Evolutionary conservation across 1,139 yeast genomes (phyloP).

Genomic region (Lodderomyces oxycetoniae): DNA sequence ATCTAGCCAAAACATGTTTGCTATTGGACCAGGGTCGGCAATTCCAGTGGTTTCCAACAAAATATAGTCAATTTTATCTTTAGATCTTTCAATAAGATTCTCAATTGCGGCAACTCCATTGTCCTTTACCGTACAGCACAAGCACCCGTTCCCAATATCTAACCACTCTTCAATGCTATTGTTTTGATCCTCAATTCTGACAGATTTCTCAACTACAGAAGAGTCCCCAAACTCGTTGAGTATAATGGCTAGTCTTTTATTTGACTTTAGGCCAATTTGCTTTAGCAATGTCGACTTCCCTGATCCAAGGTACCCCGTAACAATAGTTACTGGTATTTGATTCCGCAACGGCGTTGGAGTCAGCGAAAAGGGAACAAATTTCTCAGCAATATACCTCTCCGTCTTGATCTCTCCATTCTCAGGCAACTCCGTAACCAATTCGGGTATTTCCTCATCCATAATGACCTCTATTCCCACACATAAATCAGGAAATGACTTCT

Average conservation of each 20-base stretch:
- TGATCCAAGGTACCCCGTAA: slow-evolving; percentile 92
- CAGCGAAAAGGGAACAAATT: slow-evolving; percentile 9
- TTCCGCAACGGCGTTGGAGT: slow-evolving; percentile 12
- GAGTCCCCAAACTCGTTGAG: slow-evolving; percentile 90
- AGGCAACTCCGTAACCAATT: slow-evolving; percentile 38
- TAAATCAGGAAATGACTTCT: too few species aligned
- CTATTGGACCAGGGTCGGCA: slow-evolving; percentile 98
- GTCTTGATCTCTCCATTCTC: slow-evolving; percentile 8
- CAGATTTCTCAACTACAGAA: slow-evolving; percentile 80
- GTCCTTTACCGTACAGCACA: slow-evolving; percentile 94
- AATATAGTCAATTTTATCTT: slow-evolving; percentile 78
- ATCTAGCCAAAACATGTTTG: slow-evolving; percentile 96
- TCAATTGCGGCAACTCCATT: slow-evolving; percentile 94
- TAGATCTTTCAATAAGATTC: slow-evolving; percentile 68
- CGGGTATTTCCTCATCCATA: slow-evolving; percentile 38
- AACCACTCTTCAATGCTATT: slow-evolving; percentile 84
- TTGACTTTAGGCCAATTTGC: slow-evolving; percentile 63
- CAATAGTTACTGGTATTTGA: slow-evolving; percentile 84
- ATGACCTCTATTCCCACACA: background rate
- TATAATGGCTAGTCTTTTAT: slow-evolving; percentile 78
- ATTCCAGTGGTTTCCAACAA: slow-evolving; percentile 91
- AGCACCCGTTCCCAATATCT: slow-evolving; percentile 92
- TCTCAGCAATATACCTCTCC: slow-evolving; percentile 6
- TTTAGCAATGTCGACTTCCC: slow-evolving; percentile 89
- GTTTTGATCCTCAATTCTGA: slow-evolving; percentile 65